These are phyloP conservation scores for Pascua sp. DNA, from an alignment of 1,284 basidiomycete species.

Conservation along the genomic window DNA sequence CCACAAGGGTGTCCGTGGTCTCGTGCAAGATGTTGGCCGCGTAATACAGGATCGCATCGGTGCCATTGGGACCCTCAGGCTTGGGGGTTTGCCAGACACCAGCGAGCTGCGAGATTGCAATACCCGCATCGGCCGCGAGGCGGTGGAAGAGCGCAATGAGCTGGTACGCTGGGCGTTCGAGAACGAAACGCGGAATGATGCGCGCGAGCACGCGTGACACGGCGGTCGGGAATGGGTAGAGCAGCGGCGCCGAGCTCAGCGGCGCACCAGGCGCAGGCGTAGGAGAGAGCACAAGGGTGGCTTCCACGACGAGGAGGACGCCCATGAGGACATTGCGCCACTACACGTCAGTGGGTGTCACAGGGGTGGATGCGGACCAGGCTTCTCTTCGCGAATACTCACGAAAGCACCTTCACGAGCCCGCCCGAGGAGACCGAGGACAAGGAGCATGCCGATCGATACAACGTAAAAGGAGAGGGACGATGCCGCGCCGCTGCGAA, in stretches of 20 bases:
- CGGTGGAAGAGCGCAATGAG: constrained; percentile 31
- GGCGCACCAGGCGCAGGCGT: constrained; percentile 9
- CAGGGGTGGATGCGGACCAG: not conserved
- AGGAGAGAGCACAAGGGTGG: constrained; percentile 32
- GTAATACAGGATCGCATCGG: not conserved
- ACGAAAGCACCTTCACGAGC: constrained; percentile 65
- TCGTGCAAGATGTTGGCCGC: constrained; percentile 1
- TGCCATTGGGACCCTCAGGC: not conserved
- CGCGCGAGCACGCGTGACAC: constrained; percentile 2
- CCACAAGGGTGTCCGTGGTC: not conserved
- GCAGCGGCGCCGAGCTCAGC: constrained; percentile 2
- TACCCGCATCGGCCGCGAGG: constrained; percentile 28
- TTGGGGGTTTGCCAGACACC: constrained; percentile 26
- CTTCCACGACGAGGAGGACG: constrained; percentile 55
- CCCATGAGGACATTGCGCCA: constrained; percentile 71
- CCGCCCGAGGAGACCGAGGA: constrained; percentile 53
- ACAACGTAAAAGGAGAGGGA: constrained; percentile 9
- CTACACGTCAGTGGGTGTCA: constrained; percentile 45
- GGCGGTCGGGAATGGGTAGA: constrained; percentile 6
- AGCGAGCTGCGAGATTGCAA: constrained; percentile 38
- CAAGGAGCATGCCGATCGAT: constrained; percentile 2
- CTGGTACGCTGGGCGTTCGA: constrained; percentile 26
- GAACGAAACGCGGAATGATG: not conserved
- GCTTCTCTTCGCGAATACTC: constrained; percentile 43
- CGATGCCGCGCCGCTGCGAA: constrained; percentile 2